phyloP scores from a whole-genome alignment of 1,284 basidiomycete species.

The Sporisorium scitamineum region DNA sequence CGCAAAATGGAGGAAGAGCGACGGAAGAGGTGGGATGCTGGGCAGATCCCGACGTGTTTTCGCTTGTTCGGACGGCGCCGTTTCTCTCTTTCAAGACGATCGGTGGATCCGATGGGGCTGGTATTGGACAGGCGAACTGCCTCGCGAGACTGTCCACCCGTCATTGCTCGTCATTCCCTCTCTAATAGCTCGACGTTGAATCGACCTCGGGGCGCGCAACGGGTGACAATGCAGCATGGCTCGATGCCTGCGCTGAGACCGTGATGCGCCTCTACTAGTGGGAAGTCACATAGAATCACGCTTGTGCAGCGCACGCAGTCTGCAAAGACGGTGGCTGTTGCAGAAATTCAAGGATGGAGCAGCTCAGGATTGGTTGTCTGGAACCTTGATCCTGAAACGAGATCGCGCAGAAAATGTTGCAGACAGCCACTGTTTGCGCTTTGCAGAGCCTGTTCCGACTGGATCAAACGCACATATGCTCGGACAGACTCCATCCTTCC shows the following conservation, averaged over 20 bases:
- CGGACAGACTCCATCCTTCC: background rate
- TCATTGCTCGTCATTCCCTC: conserved; percentile 10
- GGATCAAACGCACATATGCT: background rate
- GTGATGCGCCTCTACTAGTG: too few species aligned
- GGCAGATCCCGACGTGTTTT: conserved; percentile 43
- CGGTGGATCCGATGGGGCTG: conserved; percentile 17
- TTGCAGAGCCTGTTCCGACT: too few species aligned
- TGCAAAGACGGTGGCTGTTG: too few species aligned
- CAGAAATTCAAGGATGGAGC: too few species aligned
- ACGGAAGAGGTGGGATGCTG: conserved; percentile 32
- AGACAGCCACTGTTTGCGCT: too few species aligned
- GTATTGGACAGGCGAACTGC: conserved; percentile 39
- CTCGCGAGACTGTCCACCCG: conserved; percentile 22
- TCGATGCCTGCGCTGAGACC: too few species aligned
- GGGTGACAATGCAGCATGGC: background rate
- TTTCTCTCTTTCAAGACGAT: conserved; percentile 29
- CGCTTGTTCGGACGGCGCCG: conserved; percentile 24
- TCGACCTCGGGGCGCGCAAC: background rate
- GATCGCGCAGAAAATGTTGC: too few species aligned
- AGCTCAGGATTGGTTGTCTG: too few species aligned
- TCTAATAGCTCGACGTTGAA: background rate
- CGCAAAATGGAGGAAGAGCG: background rate
- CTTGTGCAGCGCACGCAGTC: background rate
- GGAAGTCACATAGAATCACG: background rate
- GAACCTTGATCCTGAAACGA: too few species aligned